A percentile compares a stretch with the other conserved stretches of the same genome.
Evolutionary conservation across 2,329 filamentous ascomycete species (phyloP).

Genomic region (Fusarium protoensiforme): DNA sequence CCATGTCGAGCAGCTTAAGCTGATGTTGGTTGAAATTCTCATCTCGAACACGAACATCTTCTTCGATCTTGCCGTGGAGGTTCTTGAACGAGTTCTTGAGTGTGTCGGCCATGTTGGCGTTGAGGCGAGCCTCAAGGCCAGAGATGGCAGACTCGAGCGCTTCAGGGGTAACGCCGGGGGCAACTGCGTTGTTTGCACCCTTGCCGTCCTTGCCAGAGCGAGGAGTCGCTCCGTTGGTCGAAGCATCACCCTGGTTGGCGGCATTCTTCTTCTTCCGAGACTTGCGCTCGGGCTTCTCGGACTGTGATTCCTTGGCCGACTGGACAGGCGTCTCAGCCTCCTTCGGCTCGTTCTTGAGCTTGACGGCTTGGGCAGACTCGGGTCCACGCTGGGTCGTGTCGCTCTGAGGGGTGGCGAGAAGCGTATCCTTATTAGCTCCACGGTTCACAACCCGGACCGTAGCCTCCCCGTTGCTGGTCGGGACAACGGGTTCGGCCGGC

Average conservation of each 20-base stretch:
- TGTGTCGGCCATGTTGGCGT: constrained; percentile 58
- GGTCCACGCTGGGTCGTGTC: constrained; percentile 46
- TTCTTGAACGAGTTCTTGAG: constrained; percentile 70
- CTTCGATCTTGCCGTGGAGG: constrained; percentile 71
- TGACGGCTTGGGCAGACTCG: constrained; percentile 50
- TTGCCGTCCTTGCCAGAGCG: constrained; percentile 51
- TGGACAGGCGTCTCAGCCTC: constrained; percentile 58
- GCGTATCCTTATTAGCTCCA: constrained; percentile 51
- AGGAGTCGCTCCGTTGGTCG: constrained; percentile 54
- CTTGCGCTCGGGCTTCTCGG: constrained; percentile 72
- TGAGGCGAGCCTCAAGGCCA: constrained; percentile 64
- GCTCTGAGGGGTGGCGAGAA: constrained; percentile 41
- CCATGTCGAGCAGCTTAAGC: constrained; percentile 65
- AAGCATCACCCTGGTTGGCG: constrained; percentile 57
- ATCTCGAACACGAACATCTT: constrained; percentile 69
- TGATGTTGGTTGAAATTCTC: constrained; percentile 64
- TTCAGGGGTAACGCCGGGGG: constrained; percentile 54
- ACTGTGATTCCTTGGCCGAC: constrained; percentile 51
- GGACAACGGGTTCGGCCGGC: constrained; percentile 49
- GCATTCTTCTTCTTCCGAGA: constrained; percentile 73
- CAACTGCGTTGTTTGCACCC: constrained; percentile 36
- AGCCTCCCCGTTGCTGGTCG: constrained; percentile 49
- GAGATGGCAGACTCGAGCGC: constrained; percentile 65
- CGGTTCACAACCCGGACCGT: constrained; percentile 50
- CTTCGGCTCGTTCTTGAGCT: constrained; percentile 57